phyloP scores from a whole-genome alignment of 2,329 filamentous ascomycete genomes.

The Aspergillus fumigatus region DNA sequence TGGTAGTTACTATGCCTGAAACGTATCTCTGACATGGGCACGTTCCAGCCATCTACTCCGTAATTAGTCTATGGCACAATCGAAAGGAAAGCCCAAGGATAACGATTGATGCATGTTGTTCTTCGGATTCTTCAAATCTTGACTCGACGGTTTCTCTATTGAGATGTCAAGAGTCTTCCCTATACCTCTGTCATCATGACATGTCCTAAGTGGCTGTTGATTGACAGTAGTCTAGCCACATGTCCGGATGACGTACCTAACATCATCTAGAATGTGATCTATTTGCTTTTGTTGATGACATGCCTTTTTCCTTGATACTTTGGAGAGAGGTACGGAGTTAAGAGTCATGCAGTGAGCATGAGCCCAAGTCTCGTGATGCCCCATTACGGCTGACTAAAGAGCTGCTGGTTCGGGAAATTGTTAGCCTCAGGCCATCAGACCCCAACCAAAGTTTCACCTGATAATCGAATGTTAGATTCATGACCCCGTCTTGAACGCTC shows the following conservation, averaged over 20 bases:
- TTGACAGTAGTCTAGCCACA: not conserved
- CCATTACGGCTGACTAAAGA: conserved; percentile 13
- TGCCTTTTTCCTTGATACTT: no score
- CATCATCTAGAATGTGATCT: not conserved
- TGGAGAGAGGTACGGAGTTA: no score
- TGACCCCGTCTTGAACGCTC: not conserved
- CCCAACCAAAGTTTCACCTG: conserved; percentile 4
- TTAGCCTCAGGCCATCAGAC: conserved; percentile 2
- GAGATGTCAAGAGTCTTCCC: not conserved
- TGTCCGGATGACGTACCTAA: not conserved
- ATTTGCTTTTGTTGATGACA: not conserved
- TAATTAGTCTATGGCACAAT: not conserved
- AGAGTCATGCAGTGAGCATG: not conserved
- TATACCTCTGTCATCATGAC: not conserved
- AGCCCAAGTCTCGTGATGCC: conserved; percentile 5
- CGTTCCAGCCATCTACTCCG: not conserved
- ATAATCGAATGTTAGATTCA: not conserved
- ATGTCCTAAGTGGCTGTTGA: not conserved
- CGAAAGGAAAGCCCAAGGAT: not conserved
- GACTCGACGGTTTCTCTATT: not conserved
- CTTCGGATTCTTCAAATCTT: no score
- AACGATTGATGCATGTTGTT: not conserved
- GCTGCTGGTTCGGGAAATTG: conserved; percentile 3
- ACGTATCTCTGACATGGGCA: not conserved
- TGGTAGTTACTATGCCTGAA: not conserved